Conservation (phyloP, 805 yeast genomes). For the Metschnikowia sp. region DNA sequence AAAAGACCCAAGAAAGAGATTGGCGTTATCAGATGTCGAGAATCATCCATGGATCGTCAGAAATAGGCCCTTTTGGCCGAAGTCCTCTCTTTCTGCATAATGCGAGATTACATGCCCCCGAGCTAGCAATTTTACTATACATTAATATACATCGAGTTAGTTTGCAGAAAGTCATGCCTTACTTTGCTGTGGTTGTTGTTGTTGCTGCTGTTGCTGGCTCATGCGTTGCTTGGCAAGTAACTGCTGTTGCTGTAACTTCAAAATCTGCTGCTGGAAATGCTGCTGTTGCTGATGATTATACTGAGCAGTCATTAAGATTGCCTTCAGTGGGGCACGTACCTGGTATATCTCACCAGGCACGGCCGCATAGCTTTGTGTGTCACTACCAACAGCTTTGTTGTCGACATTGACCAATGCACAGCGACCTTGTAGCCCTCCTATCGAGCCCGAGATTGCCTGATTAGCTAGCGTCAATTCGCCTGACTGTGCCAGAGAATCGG, state of each 20-base stretch:
- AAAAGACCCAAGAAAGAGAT: constrained; percentile 66
- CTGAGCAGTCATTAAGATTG: constrained; percentile 40
- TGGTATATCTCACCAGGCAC: constrained; percentile 55
- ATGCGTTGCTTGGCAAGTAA: constrained; percentile 34
- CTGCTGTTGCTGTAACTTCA: constrained; percentile 38
- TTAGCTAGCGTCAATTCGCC: constrained; percentile 42
- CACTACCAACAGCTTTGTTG: constrained; percentile 19
- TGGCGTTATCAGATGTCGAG: constrained; percentile 56
- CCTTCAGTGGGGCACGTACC: constrained; percentile 46
- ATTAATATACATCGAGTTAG: constrained; percentile 1
- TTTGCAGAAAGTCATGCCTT: neutral
- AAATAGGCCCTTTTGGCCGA: constrained; percentile 61
- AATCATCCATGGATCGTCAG: constrained; percentile 82
- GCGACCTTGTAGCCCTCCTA: constrained; percentile 79
- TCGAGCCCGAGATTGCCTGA: constrained; percentile 47
- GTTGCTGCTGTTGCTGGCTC: constrained; percentile 65
- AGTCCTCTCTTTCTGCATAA: neutral
- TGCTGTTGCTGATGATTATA: constrained; percentile 42
- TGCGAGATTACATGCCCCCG: neutral
- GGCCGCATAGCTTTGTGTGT: constrained; percentile 47
- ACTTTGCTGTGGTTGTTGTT: constrained; percentile 39
- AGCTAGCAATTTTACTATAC: neutral
- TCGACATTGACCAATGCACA: constrained; percentile 72
- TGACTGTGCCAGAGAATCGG: constrained; percentile 25
- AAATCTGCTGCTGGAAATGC: constrained; percentile 41